Percentiles rank a stretch among this genome's conserved stretches.
Evolutionary conservation across 768 basidiomycete genomes (phyloP).

Genomic region (Kwoniella mangroviensis): DNA sequence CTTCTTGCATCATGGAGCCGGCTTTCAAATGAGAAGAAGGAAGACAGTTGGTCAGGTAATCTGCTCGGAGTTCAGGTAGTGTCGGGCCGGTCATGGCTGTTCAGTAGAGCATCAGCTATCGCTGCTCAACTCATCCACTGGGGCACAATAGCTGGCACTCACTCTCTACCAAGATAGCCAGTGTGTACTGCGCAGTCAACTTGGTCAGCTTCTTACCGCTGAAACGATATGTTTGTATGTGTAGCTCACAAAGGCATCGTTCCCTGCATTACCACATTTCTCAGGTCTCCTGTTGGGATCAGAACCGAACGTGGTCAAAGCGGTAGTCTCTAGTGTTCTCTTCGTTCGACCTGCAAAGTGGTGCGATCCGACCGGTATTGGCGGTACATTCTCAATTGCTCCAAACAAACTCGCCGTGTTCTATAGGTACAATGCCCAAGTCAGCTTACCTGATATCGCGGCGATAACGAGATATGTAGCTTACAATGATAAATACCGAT

Average conservation of each 20-base stretch:
- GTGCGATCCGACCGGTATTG: not conserved
- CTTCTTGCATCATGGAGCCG: not conserved
- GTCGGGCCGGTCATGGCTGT: conserved; percentile 36
- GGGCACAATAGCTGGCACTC: no score
- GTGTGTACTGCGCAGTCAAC: conserved; percentile 31
- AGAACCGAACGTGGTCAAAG: conserved; percentile 35
- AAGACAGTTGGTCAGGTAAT: conserved; percentile 21
- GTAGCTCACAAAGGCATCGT: conserved; percentile 47
- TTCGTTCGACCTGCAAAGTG: conserved; percentile 8
- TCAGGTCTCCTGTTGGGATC: conserved; percentile 19
- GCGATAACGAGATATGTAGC: conserved; percentile 19
- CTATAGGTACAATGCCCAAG: conserved; percentile 17
- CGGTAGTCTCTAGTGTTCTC: conserved; percentile 34
- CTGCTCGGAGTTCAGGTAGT: conserved; percentile 38
- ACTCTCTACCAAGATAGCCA: conserved; percentile 49
- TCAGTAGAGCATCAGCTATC: conserved; percentile 10
- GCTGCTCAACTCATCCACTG: no score
- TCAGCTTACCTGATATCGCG: no score
- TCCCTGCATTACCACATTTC: conserved; percentile 51
- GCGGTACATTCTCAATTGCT: conserved; percentile 33
- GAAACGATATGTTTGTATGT: not conserved
- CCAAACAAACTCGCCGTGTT: conserved; percentile 50
- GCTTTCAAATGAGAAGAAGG: not conserved
- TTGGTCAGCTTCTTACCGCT: not conserved
- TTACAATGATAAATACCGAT: conserved; percentile 45